These are phyloP conservation scores for Vigna nakashimae DNA, from an alignment of 306 rosid species.

Conservation along the genomic window DNA sequence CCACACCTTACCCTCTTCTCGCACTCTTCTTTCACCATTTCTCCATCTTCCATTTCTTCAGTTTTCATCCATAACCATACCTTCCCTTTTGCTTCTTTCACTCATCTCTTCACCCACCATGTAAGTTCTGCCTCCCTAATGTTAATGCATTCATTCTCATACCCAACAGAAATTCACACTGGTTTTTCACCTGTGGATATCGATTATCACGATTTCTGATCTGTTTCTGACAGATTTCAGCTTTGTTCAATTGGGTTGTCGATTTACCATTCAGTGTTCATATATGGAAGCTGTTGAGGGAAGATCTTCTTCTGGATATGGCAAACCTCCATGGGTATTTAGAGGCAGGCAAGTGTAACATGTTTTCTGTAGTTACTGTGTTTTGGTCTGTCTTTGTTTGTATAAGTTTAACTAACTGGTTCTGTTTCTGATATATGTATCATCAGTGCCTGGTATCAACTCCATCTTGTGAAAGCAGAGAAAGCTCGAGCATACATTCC, in stretches of 20 bases:
- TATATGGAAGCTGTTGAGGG: constrained; percentile 54
- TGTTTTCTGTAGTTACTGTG: not conserved
- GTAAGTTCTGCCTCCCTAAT: constrained; percentile 2
- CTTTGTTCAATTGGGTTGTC: not conserved
- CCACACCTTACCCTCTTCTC: not conserved
- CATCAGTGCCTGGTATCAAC: constrained; percentile 88
- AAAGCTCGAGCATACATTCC: constrained; percentile 83
- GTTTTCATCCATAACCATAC: not conserved
- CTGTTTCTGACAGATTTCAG: constrained; percentile 13
- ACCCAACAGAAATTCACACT: not conserved
- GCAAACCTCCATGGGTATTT: constrained; percentile 90
- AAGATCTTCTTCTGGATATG: constrained; percentile 66
- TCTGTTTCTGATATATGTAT: not conserved
- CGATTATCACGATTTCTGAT: not conserved
- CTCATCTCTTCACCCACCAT: not conserved
- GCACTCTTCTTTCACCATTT: not conserved
- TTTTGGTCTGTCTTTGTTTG: not conserved
- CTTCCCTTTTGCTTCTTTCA: constrained; percentile 33
- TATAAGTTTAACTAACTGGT: not conserved
- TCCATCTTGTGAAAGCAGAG: constrained; percentile 86
- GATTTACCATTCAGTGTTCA: constrained; percentile 28
- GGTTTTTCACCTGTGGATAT: too few relatives aligned
- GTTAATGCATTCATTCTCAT: constrained; percentile 6
- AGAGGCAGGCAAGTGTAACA: constrained; percentile 65
- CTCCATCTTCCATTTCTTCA: not conserved